Percentiles rank a stretch among this genome's conserved stretches.
phyloP scores from a whole-genome alignment of 768 basidiomycete species.

The Pholiota microspora region DNA sequence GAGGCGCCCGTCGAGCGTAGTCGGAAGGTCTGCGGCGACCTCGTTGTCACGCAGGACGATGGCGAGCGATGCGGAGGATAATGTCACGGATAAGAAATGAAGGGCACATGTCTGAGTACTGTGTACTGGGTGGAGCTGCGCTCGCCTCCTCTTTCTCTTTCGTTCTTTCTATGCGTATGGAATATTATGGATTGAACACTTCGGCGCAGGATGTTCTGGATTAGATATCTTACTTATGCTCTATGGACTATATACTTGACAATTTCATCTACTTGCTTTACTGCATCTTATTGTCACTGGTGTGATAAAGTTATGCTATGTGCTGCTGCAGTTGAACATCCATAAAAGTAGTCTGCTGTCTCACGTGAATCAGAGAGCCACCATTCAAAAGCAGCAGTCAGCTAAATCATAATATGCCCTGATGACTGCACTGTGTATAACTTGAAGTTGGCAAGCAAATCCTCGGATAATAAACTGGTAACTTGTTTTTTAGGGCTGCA shows the following conservation, averaged over 20 bases:
- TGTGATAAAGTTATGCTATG: no score
- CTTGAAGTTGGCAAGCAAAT: no score
- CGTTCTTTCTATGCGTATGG: constrained; percentile 4
- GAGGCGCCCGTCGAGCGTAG: constrained; percentile 42
- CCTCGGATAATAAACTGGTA: no score
- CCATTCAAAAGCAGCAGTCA: no score
- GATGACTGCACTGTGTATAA: no score
- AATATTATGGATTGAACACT: not conserved
- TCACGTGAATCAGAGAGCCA: no score
- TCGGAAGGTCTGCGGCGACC: constrained; percentile 45
- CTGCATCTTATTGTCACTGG: no score
- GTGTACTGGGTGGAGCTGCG: not conserved
- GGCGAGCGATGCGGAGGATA: constrained; percentile 83
- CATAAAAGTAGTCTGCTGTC: no score
- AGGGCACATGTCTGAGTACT: not conserved
- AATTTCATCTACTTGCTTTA: not conserved
- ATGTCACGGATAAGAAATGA: constrained; percentile 47
- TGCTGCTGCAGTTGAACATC: no score
- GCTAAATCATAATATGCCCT: no score
- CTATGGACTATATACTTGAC: constrained; percentile 6
- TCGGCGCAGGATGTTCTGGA: not conserved
- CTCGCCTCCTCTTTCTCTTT: not conserved
- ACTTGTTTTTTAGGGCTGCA: no score
- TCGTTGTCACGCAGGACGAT: constrained; percentile 72
- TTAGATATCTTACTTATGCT: constrained; percentile 8